phyloP scores from a whole-genome alignment of 345 rosid species.

The Sonneratia caseolaris region DNA sequence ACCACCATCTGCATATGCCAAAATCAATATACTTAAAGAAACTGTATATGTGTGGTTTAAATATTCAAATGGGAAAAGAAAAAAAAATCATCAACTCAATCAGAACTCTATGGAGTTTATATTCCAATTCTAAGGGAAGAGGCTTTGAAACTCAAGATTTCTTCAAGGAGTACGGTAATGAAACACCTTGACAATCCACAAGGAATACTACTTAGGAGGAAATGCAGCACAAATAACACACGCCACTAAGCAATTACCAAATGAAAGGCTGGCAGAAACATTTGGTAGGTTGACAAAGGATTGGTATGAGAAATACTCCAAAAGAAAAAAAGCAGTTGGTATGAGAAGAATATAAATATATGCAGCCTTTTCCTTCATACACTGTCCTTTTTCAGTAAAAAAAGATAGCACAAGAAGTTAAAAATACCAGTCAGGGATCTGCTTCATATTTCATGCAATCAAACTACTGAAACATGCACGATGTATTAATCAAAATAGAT shows the following conservation, averaged over 20 bases:
- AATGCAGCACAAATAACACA: neutral
- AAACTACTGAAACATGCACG: neutral
- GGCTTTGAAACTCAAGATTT: neutral
- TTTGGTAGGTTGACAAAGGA: neutral
- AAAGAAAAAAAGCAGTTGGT: neutral
- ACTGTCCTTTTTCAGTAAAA: neutral
- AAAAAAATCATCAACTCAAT: neutral
- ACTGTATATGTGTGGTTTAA: neutral
- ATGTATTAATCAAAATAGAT: neutral
- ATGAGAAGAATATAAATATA: neutral
- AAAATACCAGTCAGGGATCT: neutral
- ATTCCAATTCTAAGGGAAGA: neutral
- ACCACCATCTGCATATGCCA: slow-evolving; percentile 49
- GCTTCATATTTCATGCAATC: neutral
- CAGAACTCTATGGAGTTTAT: neutral
- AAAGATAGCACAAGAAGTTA: neutral
- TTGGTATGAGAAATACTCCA: too few relatives aligned
- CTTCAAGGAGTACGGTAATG: neutral
- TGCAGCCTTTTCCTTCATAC: neutral
- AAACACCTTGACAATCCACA: neutral
- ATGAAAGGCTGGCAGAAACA: neutral
- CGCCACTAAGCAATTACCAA: neutral
- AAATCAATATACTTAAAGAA: slow-evolving; percentile 1
- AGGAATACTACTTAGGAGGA: neutral
- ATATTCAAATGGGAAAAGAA: neutral